A percentile compares a stretch with the other conserved stretches of the same genome.
phyloP scores from a whole-genome alignment of 257 asterid genomes.

The Nicotiana otophora region DNA sequence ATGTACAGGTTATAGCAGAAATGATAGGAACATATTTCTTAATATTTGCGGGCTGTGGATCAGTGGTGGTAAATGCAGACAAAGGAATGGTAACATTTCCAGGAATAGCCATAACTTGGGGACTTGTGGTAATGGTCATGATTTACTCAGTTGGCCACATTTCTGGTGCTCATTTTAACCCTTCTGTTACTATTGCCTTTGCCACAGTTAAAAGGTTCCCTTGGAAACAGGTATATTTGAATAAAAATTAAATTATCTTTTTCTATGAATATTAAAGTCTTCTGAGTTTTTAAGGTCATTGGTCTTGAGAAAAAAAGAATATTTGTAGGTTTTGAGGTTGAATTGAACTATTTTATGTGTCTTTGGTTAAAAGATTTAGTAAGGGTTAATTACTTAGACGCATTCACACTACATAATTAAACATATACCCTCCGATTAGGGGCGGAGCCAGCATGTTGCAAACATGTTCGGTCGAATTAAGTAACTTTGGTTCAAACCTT shows the following conservation, averaged over 20 bases:
- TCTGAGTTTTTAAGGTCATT: too few species aligned
- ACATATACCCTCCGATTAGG: too few species aligned
- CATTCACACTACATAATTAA: too few species aligned
- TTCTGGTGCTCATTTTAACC: slow-evolving; percentile 37
- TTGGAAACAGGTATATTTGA: slow-evolving; percentile 30
- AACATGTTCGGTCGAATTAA: fast-evolving
- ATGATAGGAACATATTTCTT: slow-evolving; percentile 30
- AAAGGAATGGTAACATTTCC: slow-evolving; percentile 27
- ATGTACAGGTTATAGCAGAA: slow-evolving; percentile 27
- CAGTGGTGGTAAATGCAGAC: slow-evolving; percentile 27
- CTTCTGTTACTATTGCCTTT: slow-evolving; percentile 37
- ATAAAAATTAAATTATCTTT: too few species aligned
- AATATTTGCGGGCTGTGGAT: slow-evolving; percentile 37
- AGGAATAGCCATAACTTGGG: slow-evolving; percentile 37
- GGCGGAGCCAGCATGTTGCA: too few species aligned
- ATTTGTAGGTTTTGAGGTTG: too few species aligned
- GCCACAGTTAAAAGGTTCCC: slow-evolving; percentile 34
- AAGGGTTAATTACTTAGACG: too few species aligned
- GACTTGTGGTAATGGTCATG: slow-evolving; percentile 37
- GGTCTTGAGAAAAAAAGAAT: too few species aligned
- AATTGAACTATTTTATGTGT: too few species aligned
- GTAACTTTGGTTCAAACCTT: too few species aligned
- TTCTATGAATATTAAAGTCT: not conserved
- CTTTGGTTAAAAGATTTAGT: too few species aligned
- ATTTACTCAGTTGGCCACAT: slow-evolving; percentile 36